A percentile compares a stretch with the other conserved stretches of the same genome.
Evolutionary conservation across 2,329 filamentous ascomycete species (phyloP).

Genomic region (Microascus cirrosus): DNA sequence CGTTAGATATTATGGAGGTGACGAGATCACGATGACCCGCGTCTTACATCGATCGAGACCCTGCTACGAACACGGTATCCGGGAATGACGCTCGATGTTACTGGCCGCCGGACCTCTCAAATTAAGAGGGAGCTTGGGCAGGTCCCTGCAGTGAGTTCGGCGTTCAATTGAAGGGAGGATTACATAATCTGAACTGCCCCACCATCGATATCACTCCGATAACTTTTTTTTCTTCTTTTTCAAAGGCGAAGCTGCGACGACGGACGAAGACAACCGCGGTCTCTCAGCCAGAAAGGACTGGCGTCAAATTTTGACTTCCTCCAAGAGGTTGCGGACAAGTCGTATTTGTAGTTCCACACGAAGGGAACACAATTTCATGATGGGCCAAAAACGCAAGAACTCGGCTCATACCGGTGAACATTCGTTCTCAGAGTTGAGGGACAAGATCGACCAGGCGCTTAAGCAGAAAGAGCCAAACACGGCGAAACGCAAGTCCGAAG

Average conservation of each 20-base stretch:
- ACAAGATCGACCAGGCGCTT: background rate
- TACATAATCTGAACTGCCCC: constrained; percentile 1
- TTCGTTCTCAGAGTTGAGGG: background rate
- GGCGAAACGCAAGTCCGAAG: background rate
- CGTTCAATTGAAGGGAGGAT: background rate
- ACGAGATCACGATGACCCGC: background rate
- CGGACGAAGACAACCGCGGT: background rate
- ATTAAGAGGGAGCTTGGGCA: background rate
- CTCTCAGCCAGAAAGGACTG: background rate
- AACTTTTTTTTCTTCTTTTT: background rate
- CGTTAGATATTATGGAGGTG: background rate
- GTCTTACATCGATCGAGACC: background rate
- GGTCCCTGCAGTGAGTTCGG: background rate
- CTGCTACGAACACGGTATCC: background rate
- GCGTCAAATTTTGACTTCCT: background rate
- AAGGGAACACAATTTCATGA: background rate
- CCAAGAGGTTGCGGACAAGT: background rate
- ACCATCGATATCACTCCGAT: background rate
- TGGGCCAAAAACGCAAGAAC: background rate
- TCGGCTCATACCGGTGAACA: background rate
- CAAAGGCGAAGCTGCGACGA: background rate
- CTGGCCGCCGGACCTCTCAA: background rate
- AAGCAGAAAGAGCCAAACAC: background rate
- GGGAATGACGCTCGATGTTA: background rate
- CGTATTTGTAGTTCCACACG: too few relatives aligned